Base-by-base conservation (phyloP, 2,329 filamentous ascomycete genomes). In the Phaeosphaeria sp. region DNA sequence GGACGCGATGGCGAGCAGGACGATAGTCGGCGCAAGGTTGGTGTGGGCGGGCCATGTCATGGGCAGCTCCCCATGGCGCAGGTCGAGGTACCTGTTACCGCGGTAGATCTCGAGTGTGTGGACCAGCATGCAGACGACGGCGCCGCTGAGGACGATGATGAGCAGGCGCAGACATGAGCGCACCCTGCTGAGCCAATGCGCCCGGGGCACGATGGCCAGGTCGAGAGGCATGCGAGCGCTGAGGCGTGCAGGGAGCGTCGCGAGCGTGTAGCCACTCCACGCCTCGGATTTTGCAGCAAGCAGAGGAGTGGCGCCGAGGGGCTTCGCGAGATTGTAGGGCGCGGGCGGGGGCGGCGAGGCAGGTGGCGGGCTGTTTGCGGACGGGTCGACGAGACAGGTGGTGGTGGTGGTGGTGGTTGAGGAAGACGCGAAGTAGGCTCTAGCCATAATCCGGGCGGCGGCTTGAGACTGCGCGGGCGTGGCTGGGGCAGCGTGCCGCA, bases 41-140 rank as follows among this genome's bases (percentile, higher is more conserved):
- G 73, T 76, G 50, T 67, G 66, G 30, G 73, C 73, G 20, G 74
- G 74, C 74, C 74, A 77, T 51, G 69, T 70, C 71, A 75, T 76
- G 60, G 74, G 74, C 53, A 76, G 63, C 59, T 77, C 74, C 43
- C 74, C 74, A 20, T 70, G 71, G 53, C 73, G 68, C 54, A 76
- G 71, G 58, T 76, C 73, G 56, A 76, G 65, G 57, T 72, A 74
- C 46, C 64, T 61, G 61, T 76, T 75, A 51, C 73, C 68, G 50
- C 73, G 69, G 49, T 72, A 75, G 51, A 75, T 73, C 51, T 71
- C 60, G 50, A 77, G 69, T 18, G 74, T 76, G 70, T 77, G 74
- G 59, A 70, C 69, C 25, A 76, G 65, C 60, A 72, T 73, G 63
- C 67, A 70, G 36, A 72, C 67, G 49, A 77, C 74, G 60, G 71